These are phyloP conservation scores for Priceomyces castillae DNA, from an alignment of 805 yeast species.

Conservation along the genomic window DNA sequence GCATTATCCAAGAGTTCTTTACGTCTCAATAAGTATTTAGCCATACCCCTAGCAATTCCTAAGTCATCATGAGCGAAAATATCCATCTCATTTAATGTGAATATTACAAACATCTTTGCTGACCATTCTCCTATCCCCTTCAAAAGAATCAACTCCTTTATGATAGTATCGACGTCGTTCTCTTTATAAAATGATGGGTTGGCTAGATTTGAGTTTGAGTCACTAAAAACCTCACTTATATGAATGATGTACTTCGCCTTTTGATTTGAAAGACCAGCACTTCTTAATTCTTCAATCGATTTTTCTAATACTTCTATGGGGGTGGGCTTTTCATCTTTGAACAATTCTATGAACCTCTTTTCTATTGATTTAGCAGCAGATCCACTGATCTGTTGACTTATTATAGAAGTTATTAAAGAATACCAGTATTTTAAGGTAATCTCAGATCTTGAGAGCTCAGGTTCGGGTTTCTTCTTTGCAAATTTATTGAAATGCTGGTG, in stretches of 20 bases:
- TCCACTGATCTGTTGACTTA: constrained; percentile 77
- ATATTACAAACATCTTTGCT: constrained; percentile 80
- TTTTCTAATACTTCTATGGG: constrained; percentile 46
- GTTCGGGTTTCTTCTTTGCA: constrained; percentile 6
- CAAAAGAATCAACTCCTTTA: constrained; percentile 47
- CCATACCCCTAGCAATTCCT: constrained; percentile 81
- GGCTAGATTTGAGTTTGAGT: constrained; percentile 31
- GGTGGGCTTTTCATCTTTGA: constrained; percentile 43
- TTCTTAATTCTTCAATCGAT: constrained; percentile 49
- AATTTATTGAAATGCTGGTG: constrained; percentile 23
- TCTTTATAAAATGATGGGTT: constrained; percentile 34
- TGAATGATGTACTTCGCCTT: constrained; percentile 64
- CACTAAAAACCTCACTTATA: constrained; percentile 51
- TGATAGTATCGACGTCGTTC: constrained; percentile 44
- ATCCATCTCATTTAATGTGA: constrained; percentile 63
- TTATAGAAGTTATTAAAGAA: constrained; percentile 40
- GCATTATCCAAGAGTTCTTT: constrained; percentile 48
- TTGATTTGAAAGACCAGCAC: constrained; percentile 65
- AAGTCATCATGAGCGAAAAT: constrained; percentile 77
- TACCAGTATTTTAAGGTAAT: constrained; percentile 34
- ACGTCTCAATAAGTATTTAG: constrained; percentile 55
- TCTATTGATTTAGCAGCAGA: constrained; percentile 72
- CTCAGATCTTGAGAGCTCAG: constrained; percentile 11
- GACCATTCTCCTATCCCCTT: constrained; percentile 87
- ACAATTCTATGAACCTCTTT: constrained; percentile 38